Evolutionary conservation across 176 grass and related monocot genomes (phyloP).

Genomic region (Oryza rufipogon): DNA sequence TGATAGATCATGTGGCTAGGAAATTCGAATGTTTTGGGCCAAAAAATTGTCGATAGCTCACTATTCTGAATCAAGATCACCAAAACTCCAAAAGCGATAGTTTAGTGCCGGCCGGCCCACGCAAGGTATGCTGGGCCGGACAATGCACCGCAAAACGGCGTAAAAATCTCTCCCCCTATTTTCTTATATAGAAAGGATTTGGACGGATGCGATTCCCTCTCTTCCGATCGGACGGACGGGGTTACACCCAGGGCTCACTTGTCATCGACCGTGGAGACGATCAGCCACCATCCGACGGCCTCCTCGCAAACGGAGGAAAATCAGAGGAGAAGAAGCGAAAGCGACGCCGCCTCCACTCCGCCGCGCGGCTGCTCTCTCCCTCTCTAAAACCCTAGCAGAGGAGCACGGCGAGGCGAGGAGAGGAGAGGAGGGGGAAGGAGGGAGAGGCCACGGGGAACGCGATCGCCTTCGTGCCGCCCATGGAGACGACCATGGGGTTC

Average conservation of each 20-base stretch:
- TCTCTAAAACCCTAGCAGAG: constrained; percentile 24
- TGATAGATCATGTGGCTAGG: too few relatives aligned
- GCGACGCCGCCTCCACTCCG: neutral
- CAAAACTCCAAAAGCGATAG: too few relatives aligned
- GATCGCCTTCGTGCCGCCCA: neutral
- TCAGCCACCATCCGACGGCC: neutral
- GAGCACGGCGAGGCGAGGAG: neutral
- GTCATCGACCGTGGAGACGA: neutral
- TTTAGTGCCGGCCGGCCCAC: neutral
- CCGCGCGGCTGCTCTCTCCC: too few relatives aligned
- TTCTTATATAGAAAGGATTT: neutral
- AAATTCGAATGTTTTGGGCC: too few relatives aligned
- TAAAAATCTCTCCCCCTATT: too few relatives aligned
- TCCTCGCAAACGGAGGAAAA: neutral
- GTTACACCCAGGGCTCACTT: neutral
- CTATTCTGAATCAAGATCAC: too few relatives aligned
- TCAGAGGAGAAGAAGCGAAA: neutral
- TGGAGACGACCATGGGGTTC: neutral
- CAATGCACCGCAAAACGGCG: neutral
- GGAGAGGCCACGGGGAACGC: neutral
- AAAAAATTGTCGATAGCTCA: too few relatives aligned
- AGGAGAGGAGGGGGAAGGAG: neutral
- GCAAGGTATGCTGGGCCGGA: neutral
- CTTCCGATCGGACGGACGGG: neutral
- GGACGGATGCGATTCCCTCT: neutral